Evolutionary conservation across 176 grass and related monocot species (phyloP).

Genomic region (Zea luxurians): DNA sequence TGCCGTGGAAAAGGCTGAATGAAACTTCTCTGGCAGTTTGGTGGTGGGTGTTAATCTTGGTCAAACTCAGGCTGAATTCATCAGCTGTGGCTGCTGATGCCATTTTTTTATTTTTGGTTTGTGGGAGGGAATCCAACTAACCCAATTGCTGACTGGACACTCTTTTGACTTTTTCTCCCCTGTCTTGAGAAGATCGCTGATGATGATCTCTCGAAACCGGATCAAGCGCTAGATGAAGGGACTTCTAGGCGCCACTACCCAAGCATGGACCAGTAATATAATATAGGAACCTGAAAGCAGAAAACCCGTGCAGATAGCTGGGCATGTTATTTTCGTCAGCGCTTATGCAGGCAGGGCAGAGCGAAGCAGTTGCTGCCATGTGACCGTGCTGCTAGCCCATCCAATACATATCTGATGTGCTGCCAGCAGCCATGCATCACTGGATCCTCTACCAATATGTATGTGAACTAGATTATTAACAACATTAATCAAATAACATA

Average conservation of each 20-base stretch:
- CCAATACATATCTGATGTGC: neutral
- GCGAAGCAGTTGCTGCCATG: slow-evolving; percentile 1
- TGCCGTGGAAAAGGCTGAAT: slow-evolving; percentile 1
- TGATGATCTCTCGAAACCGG: neutral
- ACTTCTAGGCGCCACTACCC: neutral
- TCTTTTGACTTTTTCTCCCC: slow-evolving; percentile 23
- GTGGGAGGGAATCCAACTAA: slow-evolving; percentile 12
- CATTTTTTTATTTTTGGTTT: slow-evolving; percentile 4
- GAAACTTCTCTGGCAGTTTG: neutral
- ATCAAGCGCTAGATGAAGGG: neutral
- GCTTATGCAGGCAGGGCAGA: slow-evolving; percentile 11
- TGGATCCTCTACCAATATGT: neutral
- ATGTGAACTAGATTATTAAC: neutral
- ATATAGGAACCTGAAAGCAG: neutral
- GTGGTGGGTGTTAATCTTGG: slow-evolving; percentile 20
- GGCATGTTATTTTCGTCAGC: slow-evolving; percentile 27
- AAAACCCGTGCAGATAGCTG: neutral
- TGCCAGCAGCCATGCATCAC: slow-evolving; percentile 9
- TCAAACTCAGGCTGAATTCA: slow-evolving; percentile 1
- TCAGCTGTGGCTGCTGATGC: neutral
- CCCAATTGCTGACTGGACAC: neutral
- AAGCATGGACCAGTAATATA: neutral
- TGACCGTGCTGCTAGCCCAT: neutral
- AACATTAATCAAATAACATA: neutral
- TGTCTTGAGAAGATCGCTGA: neutral